Evolutionary conservation across 176 grass and related monocot species (phyloP).

Genomic region (Bolboschoenus planiculmis): DNA sequence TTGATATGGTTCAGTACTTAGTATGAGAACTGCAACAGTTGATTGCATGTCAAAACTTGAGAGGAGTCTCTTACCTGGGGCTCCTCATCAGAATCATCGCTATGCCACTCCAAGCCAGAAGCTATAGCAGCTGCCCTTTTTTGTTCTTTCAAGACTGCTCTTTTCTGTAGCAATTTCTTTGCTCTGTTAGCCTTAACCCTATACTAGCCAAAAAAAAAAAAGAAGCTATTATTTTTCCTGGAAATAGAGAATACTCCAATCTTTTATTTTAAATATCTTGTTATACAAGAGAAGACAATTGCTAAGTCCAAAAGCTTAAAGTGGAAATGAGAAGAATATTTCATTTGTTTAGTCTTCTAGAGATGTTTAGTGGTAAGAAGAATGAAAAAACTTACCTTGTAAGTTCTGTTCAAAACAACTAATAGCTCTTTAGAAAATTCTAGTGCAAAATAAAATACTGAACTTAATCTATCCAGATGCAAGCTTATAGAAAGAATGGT

Average conservation of each 20-base stretch:
- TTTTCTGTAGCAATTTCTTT: slow-evolving; percentile 70
- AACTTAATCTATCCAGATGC: neutral
- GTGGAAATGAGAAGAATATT: neutral
- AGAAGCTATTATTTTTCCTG: slow-evolving; percentile 3
- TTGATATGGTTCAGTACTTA: neutral
- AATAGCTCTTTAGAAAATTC: neutral
- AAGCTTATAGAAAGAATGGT: neutral
- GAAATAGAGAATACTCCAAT: neutral
- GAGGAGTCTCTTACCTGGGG: neutral
- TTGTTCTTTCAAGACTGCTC: slow-evolving; percentile 56
- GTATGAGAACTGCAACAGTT: neutral
- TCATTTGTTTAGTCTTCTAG: neutral
- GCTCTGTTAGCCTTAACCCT: slow-evolving; percentile 77
- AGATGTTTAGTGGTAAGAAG: neutral
- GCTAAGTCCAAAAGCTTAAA: neutral
- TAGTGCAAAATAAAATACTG: neutral
- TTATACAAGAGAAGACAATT: neutral
- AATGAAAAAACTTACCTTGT: neutral
- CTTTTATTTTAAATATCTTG: neutral
- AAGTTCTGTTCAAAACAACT: neutral
- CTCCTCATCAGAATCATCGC: slow-evolving; percentile 46
- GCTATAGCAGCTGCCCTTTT: slow-evolving; percentile 31
- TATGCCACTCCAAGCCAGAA: slow-evolving; percentile 46
- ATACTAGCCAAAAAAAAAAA: neutral
- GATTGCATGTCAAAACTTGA: neutral